Base-by-base conservation (phyloP, 306 rosid genomes). In the Prunus fruticosa region DNA sequence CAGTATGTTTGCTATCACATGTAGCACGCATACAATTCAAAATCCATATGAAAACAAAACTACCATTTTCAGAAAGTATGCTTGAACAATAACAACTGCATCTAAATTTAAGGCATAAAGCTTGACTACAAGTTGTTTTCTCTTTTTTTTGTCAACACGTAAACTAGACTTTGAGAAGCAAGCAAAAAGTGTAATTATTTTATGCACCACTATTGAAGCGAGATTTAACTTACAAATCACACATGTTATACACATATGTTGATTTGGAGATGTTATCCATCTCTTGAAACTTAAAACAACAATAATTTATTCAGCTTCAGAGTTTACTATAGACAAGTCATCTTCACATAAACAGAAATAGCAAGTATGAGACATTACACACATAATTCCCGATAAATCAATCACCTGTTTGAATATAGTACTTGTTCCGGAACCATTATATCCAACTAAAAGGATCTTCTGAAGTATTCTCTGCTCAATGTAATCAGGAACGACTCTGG, bases 331-430 rank as follows among this genome's bases (percentile, higher is more conserved):
- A 23, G 20, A 28, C 4, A 15, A 23, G 63, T 34, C 27, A 76
- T 51, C 67, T 57, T 53, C 41, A 53, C 54, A 71, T 68, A 77
- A 83, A 72, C 62, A 68, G 77, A 71, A 71, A 71, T 32, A 63
- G 46, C 6, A 38, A 43, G 57, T 74, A 78, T 52, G 25, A 72
- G 57, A 46, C 56, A 56, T 60, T 45, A 74, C 20, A 62, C 16
- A 70, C 41, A 18, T 51, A 67, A 76, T 34, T 76, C 43, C 57
- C 25, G 51, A 64, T 38, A 66, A 80, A 83, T 67, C 30, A 51
- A 78, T 76, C 72, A 92, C 99, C 99, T 96, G 99, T 87, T 96
- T 96, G 78, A 96, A 96, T 84, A 96, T 91, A 78, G 99, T 96
- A 82, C 99, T 96, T 45, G 99, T 93, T 64, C 99, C 99, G 32